These are phyloP conservation scores for Cyclocybe cylindracea DNA, from an alignment of 768 basidiomycete genomes.

Conservation along the genomic window DNA sequence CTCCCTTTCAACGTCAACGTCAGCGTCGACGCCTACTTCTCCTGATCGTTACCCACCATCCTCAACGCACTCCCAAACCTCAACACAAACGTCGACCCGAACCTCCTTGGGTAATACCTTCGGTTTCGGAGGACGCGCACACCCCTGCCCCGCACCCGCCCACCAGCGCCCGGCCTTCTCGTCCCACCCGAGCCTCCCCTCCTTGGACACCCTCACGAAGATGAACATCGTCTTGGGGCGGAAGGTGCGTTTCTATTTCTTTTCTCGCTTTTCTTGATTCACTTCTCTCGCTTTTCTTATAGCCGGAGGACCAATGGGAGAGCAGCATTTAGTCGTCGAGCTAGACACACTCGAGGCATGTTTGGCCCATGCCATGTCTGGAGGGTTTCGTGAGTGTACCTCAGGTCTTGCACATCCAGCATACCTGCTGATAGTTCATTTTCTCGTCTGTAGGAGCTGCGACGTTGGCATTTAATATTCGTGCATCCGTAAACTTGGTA, in stretches of 20 bases:
- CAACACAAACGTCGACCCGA: background rate
- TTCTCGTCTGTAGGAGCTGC: constrained; percentile 63
- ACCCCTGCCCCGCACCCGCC: constrained; percentile 38
- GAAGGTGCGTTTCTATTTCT: constrained; percentile 38
- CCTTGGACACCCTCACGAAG: constrained; percentile 46
- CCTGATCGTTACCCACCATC: too few species aligned
- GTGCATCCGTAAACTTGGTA: constrained; percentile 82
- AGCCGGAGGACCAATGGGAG: too few species aligned
- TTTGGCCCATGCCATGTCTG: constrained; percentile 67
- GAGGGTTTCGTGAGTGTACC: constrained; percentile 65
- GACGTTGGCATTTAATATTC: constrained; percentile 75
- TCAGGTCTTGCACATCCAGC: background rate
- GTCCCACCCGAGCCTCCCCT: constrained; percentile 52
- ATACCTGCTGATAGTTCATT: background rate
- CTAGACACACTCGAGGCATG: constrained; percentile 65
- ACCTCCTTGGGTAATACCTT: constrained; percentile 4
- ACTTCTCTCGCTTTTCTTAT: too few species aligned
- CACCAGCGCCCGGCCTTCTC: constrained; percentile 50
- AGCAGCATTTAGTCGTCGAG: constrained; percentile 67
- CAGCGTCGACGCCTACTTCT: background rate
- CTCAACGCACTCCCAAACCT: background rate
- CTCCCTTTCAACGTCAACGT: background rate
- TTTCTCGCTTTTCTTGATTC: too few species aligned
- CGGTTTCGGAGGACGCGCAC: constrained; percentile 11
- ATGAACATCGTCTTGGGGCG: constrained; percentile 48